These are phyloP conservation scores for Postia placenta DNA, from an alignment of 768 basidiomycete genomes.

Conservation along the genomic window DNA sequence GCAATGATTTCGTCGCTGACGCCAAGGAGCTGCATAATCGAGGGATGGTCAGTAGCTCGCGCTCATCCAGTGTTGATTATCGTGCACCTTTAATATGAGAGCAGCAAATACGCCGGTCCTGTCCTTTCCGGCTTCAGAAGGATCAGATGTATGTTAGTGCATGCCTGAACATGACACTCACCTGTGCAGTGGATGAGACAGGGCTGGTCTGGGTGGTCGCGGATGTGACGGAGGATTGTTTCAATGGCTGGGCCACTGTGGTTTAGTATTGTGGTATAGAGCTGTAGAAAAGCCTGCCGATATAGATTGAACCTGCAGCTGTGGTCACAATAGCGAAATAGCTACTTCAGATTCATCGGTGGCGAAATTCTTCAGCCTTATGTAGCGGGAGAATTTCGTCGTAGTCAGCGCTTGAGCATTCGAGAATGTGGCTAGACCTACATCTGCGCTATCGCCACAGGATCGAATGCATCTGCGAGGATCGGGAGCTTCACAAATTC, in stretches of 20 bases:
- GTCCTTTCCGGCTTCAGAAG: conserved; percentile 39
- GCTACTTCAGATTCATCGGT: conserved; percentile 21
- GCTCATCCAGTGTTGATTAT: background rate
- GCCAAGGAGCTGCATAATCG: conserved; percentile 34
- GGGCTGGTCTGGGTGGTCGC: conserved; percentile 31
- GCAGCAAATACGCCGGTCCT: conserved; percentile 35
- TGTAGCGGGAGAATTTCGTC: no score
- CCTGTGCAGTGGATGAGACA: conserved; percentile 41
- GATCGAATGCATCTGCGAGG: conserved; percentile 23
- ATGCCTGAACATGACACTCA: conserved; percentile 10
- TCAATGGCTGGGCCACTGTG: conserved; percentile 27
- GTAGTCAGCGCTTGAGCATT: no score
- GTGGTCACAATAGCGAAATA: background rate
- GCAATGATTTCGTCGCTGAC: conserved; percentile 33
- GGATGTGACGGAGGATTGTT: conserved; percentile 30
- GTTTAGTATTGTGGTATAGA: conserved; percentile 27
- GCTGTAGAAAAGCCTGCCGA: conserved; percentile 29
- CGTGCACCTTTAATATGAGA: conserved; percentile 27
- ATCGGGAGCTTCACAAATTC: conserved; percentile 22
- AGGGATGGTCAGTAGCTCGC: background rate
- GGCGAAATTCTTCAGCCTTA: conserved; percentile 26
- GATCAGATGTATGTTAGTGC: no score
- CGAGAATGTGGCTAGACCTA: background rate
- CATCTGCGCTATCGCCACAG: conserved; percentile 13
- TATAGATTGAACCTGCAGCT: background rate